Conservation (phyloP, 805 yeast species). For the Candida andamanensis region DNA sequence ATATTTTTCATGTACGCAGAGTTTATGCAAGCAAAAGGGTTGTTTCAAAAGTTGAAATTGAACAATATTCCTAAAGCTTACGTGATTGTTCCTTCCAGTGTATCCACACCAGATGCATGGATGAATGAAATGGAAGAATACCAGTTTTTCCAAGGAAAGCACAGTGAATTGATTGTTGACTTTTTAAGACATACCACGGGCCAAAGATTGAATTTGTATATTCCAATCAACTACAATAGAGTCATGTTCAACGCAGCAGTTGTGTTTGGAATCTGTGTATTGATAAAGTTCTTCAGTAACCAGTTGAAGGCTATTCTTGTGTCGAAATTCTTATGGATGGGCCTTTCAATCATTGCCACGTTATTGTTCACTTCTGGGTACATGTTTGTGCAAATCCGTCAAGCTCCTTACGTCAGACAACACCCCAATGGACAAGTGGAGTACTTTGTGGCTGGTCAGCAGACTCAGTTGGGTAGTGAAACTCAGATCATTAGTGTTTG, state of each 20-base stretch:
- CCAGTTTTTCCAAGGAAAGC: slow-evolving; percentile 44
- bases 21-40: slow-evolving; percentile 49
- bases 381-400: slow-evolving; percentile 88
- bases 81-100: slow-evolving; percentile 50
- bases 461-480: slow-evolving; percentile 78
- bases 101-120: slow-evolving; percentile 24
- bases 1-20: slow-evolving; percentile 75
- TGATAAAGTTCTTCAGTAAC: slow-evolving; percentile 21
- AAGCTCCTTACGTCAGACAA: slow-evolving; percentile 56
- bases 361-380: slow-evolving; percentile 80
- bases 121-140: slow-evolving; percentile 31
- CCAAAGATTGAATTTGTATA: slow-evolving; percentile 28
- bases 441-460: slow-evolving; percentile 55
- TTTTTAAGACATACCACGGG: slow-evolving; percentile 36
- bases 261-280: slow-evolving; percentile 21
- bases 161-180: slow-evolving; percentile 26
- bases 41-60: slow-evolving; percentile 51
- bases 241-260: slow-evolving; percentile 25
- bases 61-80: slow-evolving; percentile 76
- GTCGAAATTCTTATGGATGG: slow-evolving; percentile 69
- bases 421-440: slow-evolving; percentile 30
- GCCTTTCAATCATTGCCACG: slow-evolving; percentile 53
- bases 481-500: slow-evolving; percentile 77
- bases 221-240: slow-evolving; percentile 40
- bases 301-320: slow-evolving; percentile 31